Evolutionary conservation across 108 stramenopile species (phyloP).

Genomic region (Discostella pseudostelligera): DNA sequence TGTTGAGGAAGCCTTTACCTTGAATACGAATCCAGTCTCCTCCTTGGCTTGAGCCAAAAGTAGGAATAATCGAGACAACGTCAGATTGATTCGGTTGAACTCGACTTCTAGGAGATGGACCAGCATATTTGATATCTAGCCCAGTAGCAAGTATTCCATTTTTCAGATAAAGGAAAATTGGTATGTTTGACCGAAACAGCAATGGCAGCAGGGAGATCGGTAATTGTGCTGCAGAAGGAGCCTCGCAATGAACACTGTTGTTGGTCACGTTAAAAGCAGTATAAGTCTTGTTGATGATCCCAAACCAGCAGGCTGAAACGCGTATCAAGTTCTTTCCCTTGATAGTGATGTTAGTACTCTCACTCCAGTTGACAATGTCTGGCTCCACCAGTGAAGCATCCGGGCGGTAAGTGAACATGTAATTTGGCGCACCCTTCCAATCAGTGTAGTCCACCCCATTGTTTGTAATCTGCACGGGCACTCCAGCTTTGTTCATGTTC

Average conservation of each 20-base stretch:
- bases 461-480: conserved; percentile 34
- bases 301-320: conserved; percentile 26
- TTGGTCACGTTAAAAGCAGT: conserved; percentile 15
- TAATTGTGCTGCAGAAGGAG: conserved; percentile 10
- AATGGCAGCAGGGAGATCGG: background rate
- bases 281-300: conserved; percentile 17
- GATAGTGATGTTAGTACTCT: conserved; percentile 20
- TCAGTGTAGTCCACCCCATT: conserved; percentile 49
- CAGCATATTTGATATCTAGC: conserved; percentile 21
- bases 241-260: conserved; percentile 24
- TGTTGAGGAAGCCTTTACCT: conserved; percentile 70
- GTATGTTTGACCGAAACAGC: conserved; percentile 1
- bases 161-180: conserved; percentile 23
- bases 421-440: conserved; percentile 3
- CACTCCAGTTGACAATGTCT: conserved; percentile 14
- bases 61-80: conserved; percentile 13
- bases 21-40: conserved; percentile 39
- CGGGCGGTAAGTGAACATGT: conserved; percentile 28
- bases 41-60: conserved; percentile 17
- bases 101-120: background rate
- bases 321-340: conserved; percentile 23
- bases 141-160: conserved; percentile 34
- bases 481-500: background rate
- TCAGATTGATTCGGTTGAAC: conserved; percentile 14
- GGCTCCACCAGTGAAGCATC: conserved; percentile 27